A percentile compares a stretch with the other conserved stretches of the same genome.
Conservation (phyloP, 2,329 filamentous ascomycete genomes). For the Magnaporthiopsis rhizophila region DNA sequence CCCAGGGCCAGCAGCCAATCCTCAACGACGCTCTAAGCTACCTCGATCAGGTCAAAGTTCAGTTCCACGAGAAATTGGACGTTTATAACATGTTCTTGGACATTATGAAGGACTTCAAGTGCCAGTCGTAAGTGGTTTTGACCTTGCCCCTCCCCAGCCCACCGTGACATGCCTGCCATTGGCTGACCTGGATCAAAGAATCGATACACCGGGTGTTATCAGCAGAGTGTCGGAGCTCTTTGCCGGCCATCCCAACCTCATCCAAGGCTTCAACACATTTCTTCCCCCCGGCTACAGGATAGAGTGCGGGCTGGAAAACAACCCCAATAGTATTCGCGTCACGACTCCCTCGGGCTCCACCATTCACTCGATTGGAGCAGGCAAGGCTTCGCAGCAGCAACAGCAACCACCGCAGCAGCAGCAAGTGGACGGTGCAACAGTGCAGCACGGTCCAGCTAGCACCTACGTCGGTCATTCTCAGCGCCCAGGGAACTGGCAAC, state of each 20-base stretch:
- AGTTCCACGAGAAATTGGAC: constrained; percentile 93
- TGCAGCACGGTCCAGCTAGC: constrained; percentile 28
- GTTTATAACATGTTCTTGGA: constrained; percentile 96
- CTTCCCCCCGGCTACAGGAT: constrained; percentile 92
- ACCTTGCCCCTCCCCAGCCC: neutral
- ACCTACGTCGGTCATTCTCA: constrained; percentile 36
- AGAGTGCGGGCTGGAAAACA: constrained; percentile 87
- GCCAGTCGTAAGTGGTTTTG: constrained; percentile 64
- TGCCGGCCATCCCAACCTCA: constrained; percentile 87
- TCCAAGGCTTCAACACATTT: constrained; percentile 98
- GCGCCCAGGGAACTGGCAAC: constrained; percentile 45
- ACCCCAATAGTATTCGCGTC: constrained; percentile 91
- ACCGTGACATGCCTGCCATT: neutral
- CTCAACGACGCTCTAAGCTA: constrained; percentile 83
- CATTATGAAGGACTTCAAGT: constrained; percentile 99
- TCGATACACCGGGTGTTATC: constrained; percentile 96
- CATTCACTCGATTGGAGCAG: constrained; percentile 69
- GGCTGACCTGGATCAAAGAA: constrained; percentile 40
- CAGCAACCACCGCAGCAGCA: constrained; percentile 20
- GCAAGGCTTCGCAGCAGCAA: constrained; percentile 32
- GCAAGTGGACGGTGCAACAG: constrained; percentile 30
- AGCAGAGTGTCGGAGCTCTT: constrained; percentile 94
- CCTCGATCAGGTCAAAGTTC: constrained; percentile 95
- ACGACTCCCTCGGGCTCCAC: constrained; percentile 98
- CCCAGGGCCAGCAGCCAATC: constrained; percentile 78